Percentiles rank a stretch among this genome's conserved stretches.
Evolutionary conservation across 2,329 filamentous ascomycete genomes (phyloP).

Genomic region (Phoma sp.): DNA sequence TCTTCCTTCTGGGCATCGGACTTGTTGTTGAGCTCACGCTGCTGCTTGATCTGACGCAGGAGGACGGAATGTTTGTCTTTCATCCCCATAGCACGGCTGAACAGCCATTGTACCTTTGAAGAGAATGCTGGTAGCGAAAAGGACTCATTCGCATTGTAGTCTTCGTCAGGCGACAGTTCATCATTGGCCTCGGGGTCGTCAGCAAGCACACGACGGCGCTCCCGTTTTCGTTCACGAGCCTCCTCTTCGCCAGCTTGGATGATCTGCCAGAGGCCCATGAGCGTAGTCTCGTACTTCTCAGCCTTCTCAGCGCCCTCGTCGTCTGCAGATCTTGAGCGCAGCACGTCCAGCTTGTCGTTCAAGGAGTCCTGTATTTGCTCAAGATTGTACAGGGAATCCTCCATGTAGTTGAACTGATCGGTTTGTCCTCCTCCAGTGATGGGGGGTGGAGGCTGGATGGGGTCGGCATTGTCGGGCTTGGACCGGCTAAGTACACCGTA

Average conservation of each 20-base stretch:
- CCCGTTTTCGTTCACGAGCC: conserved; percentile 48
- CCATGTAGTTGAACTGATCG: conserved; percentile 73
- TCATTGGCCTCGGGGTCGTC: conserved; percentile 68
- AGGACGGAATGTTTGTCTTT: conserved; percentile 90
- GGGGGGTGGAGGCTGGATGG: conserved; percentile 65
- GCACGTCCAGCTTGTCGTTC: conserved; percentile 38
- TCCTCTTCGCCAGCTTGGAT: conserved; percentile 54
- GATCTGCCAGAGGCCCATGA: conserved; percentile 62
- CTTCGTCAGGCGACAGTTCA: conserved; percentile 67
- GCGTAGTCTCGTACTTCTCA: conserved; percentile 58
- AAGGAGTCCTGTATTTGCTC: conserved; percentile 44
- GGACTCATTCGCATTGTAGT: conserved; percentile 63
- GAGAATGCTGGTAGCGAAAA: conserved; percentile 81
- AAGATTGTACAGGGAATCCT: conserved; percentile 63
- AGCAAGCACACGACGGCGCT: conserved; percentile 46
- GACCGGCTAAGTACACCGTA: conserved; percentile 55
- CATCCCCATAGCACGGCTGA: conserved; percentile 76
- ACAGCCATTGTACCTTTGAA: conserved; percentile 79
- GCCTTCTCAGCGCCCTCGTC: conserved; percentile 33
- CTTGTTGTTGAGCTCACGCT: conserved; percentile 89
- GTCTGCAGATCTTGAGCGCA: conserved; percentile 27
- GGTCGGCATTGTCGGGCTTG: conserved; percentile 60
- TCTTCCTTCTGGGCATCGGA: conserved; percentile 66
- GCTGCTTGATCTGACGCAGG: conserved; percentile 91
- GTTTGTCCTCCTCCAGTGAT: conserved; percentile 65